These are phyloP conservation scores for Amaranthus cruentus DNA, from an alignment of 148 eudicot genomes.

Conservation along the genomic window DNA sequence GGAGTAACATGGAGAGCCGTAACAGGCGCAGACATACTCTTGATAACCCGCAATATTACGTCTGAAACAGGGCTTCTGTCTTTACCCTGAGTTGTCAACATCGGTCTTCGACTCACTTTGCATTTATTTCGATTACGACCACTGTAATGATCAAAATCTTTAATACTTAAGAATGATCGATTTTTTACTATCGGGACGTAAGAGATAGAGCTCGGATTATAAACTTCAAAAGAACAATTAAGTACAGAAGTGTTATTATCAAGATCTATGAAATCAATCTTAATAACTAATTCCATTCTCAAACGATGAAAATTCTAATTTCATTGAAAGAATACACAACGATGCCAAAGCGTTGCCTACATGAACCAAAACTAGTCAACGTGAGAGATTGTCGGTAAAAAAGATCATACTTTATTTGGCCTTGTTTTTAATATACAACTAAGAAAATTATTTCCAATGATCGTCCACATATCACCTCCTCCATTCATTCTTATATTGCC, in stretches of 20 bases:
- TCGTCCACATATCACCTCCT: no score
- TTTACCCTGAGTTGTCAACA: slow-evolving; percentile 39
- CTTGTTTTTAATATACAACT: no score
- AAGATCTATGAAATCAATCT: slow-evolving; percentile 1
- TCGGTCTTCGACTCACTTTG: slow-evolving; percentile 59
- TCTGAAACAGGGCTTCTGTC: slow-evolving; percentile 52
- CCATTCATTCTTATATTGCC: no score
- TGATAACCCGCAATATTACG: slow-evolving; percentile 39
- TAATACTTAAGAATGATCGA: background rate
- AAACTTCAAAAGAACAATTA: background rate
- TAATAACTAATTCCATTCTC: background rate
- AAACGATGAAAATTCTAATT: background rate
- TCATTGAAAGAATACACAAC: background rate
- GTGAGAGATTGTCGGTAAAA: no score
- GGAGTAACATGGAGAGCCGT: slow-evolving; percentile 64
- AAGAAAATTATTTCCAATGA: no score
- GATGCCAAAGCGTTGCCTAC: no score
- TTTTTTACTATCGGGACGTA: background rate
- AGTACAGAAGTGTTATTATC: background rate
- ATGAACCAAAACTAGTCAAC: no score
- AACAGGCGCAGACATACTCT: slow-evolving; percentile 50
- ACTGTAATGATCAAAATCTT: slow-evolving; percentile 30
- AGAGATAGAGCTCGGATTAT: background rate
- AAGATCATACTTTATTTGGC: no score
- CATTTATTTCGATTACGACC: slow-evolving; percentile 47